phyloP scores from a whole-genome alignment of 1,284 basidiomycete genomes.

The Irpex sp. region DNA sequence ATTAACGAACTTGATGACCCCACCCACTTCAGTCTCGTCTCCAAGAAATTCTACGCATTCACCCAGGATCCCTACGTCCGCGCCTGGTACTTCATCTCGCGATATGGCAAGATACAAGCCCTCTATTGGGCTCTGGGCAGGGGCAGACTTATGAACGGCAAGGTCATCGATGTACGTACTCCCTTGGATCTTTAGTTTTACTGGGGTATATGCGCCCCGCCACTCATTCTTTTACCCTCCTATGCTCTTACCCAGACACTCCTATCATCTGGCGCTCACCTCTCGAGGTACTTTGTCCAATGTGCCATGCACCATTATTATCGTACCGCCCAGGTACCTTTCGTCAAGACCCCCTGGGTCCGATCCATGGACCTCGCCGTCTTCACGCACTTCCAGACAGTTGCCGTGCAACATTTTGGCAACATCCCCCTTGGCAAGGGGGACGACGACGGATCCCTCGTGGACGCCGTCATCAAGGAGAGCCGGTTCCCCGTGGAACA shows the following conservation, averaged over 20 bases:
- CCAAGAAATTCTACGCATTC: conserved; percentile 54
- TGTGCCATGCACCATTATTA: conserved; percentile 73
- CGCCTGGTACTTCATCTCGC: conserved; percentile 67
- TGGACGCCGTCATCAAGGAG: conserved; percentile 59
- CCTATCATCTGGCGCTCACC: conserved; percentile 63
- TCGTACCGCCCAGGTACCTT: conserved; percentile 54
- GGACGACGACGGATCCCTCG: conserved; percentile 66
- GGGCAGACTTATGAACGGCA: conserved; percentile 56
- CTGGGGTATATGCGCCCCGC: conserved; percentile 16
- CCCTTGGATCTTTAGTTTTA: conserved; percentile 10
- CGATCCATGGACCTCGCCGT: conserved; percentile 52
- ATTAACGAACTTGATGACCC: conserved; percentile 67
- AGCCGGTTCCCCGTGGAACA: conserved; percentile 50
- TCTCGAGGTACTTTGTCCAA: conserved; percentile 72
- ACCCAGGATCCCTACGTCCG: conserved; percentile 68
- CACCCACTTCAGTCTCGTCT: conserved; percentile 47
- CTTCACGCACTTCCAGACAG: conserved; percentile 56
- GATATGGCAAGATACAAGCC: conserved; percentile 63
- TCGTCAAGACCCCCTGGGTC: conserved; percentile 68
- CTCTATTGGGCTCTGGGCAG: conserved; percentile 65
- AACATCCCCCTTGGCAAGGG: conserved; percentile 63
- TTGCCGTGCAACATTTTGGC: conserved; percentile 52
- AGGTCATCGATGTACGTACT: conserved; percentile 61
- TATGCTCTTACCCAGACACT: conserved; percentile 45
- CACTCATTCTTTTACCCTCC: conserved; percentile 3